Percentiles rank a stretch among this genome's conserved stretches.
These are phyloP conservation scores for Fusarium annulatum DNA, from an alignment of 2,329 filamentous ascomycete genomes.

Conservation along the genomic window DNA sequence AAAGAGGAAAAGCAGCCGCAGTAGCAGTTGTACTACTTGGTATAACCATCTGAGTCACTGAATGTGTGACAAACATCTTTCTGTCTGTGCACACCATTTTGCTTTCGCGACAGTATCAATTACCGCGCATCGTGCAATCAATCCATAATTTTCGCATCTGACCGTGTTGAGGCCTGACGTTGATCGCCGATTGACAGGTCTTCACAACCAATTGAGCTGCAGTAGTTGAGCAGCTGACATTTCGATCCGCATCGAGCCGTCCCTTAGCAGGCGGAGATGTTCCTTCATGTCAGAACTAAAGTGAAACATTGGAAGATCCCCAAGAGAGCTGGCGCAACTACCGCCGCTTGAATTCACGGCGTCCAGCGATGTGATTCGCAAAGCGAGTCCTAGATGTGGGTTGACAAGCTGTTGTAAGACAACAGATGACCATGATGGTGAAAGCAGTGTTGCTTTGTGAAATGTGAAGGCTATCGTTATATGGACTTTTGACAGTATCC, in stretches of 20 bases:
- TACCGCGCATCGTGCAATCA: background rate
- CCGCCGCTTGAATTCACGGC: background rate
- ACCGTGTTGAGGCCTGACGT: background rate
- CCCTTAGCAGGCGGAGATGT: background rate
- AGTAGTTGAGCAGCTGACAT: conserved; percentile 7
- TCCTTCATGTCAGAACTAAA: background rate
- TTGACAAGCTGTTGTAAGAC: background rate
- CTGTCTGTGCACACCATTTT: conserved; percentile 1
- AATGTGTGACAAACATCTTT: background rate
- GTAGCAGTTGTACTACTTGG: background rate
- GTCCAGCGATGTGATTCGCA: background rate
- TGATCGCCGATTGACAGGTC: background rate
- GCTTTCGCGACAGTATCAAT: background rate
- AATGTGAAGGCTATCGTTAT: background rate
- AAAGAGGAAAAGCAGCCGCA: background rate
- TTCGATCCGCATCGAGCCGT: background rate
- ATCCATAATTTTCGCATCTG: conserved; percentile 9
- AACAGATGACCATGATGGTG: background rate
- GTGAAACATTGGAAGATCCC: conserved; percentile 7
- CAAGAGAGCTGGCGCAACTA: background rate
- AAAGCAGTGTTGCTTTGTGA: background rate
- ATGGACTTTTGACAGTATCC: background rate
- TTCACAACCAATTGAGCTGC: conserved; percentile 14
- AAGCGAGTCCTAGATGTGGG: background rate
- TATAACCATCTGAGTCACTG: background rate